A percentile compares a stretch with the other conserved stretches of the same genome.
Conservation (phyloP, 768 basidiomycete genomes). For the Panellus pusillus region DNA sequence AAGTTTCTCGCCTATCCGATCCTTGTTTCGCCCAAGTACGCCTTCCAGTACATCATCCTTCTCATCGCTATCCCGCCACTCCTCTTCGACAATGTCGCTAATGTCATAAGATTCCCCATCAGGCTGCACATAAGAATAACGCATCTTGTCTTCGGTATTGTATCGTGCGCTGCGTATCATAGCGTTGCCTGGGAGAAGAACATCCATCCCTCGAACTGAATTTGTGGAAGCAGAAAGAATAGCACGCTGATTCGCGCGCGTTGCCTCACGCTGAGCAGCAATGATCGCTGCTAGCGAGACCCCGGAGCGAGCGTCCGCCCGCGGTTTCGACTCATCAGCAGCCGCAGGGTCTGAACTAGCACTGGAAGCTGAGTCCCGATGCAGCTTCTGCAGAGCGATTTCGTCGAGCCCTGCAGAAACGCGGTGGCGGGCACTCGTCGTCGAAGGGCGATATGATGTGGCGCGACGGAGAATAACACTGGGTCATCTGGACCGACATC, state of each 20-base stretch:
- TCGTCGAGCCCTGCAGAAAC: conserved; percentile 82
- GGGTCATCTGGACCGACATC: conserved; percentile 87
- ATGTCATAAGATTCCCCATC: conserved; percentile 94
- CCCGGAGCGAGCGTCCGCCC: background rate
- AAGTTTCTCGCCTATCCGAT: conserved; percentile 66
- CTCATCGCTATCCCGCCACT: conserved; percentile 61
- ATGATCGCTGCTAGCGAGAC: conserved; percentile 85
- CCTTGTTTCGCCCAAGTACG: conserved; percentile 56
- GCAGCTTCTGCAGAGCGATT: conserved; percentile 70
- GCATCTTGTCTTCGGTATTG: conserved; percentile 68
- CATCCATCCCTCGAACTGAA: conserved; percentile 83
- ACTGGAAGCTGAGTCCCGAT: conserved; percentile 69
- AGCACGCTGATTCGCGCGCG: conserved; percentile 83
- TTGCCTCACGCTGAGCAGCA: conserved; percentile 86
- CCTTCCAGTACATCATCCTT: conserved; percentile 69
- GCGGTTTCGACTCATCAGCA: conserved; percentile 20
- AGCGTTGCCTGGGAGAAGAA: conserved; percentile 81
- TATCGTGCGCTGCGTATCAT: conserved; percentile 83
- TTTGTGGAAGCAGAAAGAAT: conserved; percentile 82
- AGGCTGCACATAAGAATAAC: conserved; percentile 91
- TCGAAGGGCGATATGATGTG: conserved; percentile 67
- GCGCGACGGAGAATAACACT: conserved; percentile 87
- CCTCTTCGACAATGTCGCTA: conserved; percentile 89
- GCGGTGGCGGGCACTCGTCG: conserved; percentile 55
- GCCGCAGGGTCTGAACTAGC: conserved; percentile 47